Conservation (phyloP, 306 rosid genomes). For the Acacia confusa region DNA sequence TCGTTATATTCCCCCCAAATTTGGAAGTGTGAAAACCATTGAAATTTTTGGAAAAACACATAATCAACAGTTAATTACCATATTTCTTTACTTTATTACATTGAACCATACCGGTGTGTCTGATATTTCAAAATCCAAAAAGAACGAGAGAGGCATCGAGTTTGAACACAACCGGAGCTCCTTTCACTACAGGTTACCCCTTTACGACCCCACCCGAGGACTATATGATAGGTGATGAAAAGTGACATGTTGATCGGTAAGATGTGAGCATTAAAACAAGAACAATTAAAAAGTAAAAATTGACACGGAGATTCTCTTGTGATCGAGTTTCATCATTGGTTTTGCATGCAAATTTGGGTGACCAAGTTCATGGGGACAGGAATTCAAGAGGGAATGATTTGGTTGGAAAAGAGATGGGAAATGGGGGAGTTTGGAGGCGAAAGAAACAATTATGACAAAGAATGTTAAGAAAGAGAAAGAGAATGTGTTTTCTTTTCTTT, state of each 20-base stretch:
- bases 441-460: conserved; percentile 38
- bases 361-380: conserved; percentile 72
- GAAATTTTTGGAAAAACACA: background rate
- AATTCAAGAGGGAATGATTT: conserved; percentile 68
- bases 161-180: conserved; percentile 18
- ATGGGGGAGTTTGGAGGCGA: conserved; percentile 41
- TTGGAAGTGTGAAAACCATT: background rate
- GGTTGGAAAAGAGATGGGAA: conserved; percentile 36
- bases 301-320: conserved; percentile 14
- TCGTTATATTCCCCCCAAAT: background rate
- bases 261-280: background rate
- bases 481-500: conserved; percentile 25
- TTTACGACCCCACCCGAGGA: conserved; percentile 26
- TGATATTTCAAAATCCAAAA: background rate
- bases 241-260: background rate
- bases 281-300: background rate
- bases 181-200: conserved; percentile 13
- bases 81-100: background rate
- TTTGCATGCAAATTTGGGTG: conserved; percentile 72
- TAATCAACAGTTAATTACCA: background rate
- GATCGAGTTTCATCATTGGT: conserved; percentile 26
- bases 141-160: conserved; percentile 5
- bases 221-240: background rate
- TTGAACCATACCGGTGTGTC: conserved; percentile 2
- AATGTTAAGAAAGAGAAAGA: conserved; percentile 36